Evolutionary conservation across 1,284 basidiomycete genomes (phyloP), one percentile per base, ranked within the genome.

Genomic region (Heterobasidion annosum): DNA sequence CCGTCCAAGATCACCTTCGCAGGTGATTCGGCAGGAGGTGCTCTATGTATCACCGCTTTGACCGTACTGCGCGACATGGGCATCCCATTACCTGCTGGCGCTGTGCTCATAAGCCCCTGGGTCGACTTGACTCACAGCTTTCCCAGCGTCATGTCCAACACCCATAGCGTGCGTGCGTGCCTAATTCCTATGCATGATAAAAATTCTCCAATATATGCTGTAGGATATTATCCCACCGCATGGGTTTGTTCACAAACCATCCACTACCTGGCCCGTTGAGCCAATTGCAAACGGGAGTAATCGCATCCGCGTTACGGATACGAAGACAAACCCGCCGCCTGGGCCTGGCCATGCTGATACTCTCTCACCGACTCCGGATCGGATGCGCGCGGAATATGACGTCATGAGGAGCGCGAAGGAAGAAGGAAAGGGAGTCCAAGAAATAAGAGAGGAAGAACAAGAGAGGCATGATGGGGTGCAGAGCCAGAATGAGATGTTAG

Each of bases 121-220:
- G 83, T 87, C 10, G 91, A 94, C 65, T 70, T 94, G 40, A 93
- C 90, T 0, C 91, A 94, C 63, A 88, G 83, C 50, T 92, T 95
- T 62, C 88, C 88, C 0, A 89, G 86, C 52, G 81, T 95, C 42
- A 75, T 90, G 72, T 63, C 78, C 50, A 93, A 94, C 64, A 81
- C 79, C 0, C 71, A 73, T 2, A 89, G 82, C 45, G 83, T 88
- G 18, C 45, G 83, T 88, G 18, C 66, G 78, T 40, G 37, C 2
- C 37, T 69, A 68, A 3, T 65, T 25, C 9, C 16, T 13, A 3
- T 69, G 3, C 62, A 64, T 19, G 65, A 67, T 32, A 64, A 62
- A 32, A 60, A 68, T 33, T 34, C 7, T 16, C 18, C 16, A 42
- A 18, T 34, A 33, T 42, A 25, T 15, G 44, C 60, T 34, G 8